Conservation (phyloP, 1,284 basidiomycete genomes). For the Microbotryum silenes-acaulis region DNA sequence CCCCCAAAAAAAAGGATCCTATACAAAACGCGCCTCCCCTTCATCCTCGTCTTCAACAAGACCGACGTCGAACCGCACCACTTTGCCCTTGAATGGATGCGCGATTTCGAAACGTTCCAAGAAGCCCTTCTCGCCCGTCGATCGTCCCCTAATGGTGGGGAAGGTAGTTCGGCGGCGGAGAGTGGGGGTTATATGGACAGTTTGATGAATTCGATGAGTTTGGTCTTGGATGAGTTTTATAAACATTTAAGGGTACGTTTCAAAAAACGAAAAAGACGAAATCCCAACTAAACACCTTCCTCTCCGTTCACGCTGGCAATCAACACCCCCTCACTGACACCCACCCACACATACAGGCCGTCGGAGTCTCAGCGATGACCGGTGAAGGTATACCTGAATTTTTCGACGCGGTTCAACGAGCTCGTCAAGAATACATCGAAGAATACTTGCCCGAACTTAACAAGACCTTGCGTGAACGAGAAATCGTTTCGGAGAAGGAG, state of each 20-base stretch:
- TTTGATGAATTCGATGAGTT: conserved; percentile 97
- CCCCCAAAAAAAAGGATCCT: conserved; percentile 60
- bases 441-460: conserved; percentile 88
- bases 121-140: conserved; percentile 43
- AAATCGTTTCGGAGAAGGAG: conserved; percentile 24
- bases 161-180: conserved; percentile 55
- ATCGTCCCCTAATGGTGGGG: conserved; percentile 46
- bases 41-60: conserved; percentile 98
- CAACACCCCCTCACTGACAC: not conserved
- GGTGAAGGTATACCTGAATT: conserved; percentile 87
- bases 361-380: conserved; percentile 92
- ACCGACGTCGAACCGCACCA: conserved; percentile 78
- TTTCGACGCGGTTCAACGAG: conserved; percentile 80
- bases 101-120: conserved; percentile 76
- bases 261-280: no score
- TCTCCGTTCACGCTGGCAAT: no score
- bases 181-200: conserved; percentile 98
- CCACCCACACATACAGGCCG: conserved; percentile 52
- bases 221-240: conserved; percentile 98
- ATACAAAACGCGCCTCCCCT: conserved; percentile 96
- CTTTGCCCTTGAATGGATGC: conserved; percentile 97
- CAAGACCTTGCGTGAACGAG: conserved; percentile 50
- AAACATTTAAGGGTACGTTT: conserved; percentile 77
- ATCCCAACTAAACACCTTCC: not conserved
- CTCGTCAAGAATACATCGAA: conserved; percentile 74